Conservation (phyloP, 2,329 filamentous ascomycete genomes). For the Fusarium clavum region DNA sequence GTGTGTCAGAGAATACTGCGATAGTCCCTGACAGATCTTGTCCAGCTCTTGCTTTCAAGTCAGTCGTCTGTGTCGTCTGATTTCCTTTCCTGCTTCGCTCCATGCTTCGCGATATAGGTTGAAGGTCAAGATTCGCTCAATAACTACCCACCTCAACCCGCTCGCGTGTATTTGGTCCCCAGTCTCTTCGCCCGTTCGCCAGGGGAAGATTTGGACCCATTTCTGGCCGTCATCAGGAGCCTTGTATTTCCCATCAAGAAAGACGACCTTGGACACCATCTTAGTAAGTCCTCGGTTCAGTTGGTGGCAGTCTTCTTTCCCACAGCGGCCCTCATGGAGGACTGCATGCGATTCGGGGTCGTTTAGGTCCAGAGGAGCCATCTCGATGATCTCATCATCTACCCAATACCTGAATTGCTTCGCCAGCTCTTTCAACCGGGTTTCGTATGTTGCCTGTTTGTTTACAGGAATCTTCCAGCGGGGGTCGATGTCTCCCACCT, state of each 20-base stretch:
- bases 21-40: background rate
- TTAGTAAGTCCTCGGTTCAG: conserved; percentile 52
- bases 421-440: conserved; percentile 49
- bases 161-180: conserved; percentile 47
- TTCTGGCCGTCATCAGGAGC: conserved; percentile 38
- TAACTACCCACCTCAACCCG: conserved; percentile 54
- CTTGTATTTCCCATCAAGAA: conserved; percentile 52
- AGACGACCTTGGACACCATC: conserved; percentile 54
- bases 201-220: conserved; percentile 52
- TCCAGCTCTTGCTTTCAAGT: conserved; percentile 4
- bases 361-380: conserved; percentile 51
- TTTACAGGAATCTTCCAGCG: conserved; percentile 53
- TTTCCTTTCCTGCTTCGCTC: conserved; percentile 45
- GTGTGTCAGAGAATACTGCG: background rate
- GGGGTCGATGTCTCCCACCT: conserved; percentile 53
- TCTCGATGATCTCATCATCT: conserved; percentile 53
- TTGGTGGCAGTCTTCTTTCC: conserved; percentile 50
- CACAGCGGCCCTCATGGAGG: conserved; percentile 52
- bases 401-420: conserved; percentile 56
- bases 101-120: conserved; percentile 52
- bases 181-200: conserved; percentile 47
- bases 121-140: conserved; percentile 54
- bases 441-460: conserved; percentile 46
- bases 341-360: conserved; percentile 52
- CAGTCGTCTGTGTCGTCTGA: conserved; percentile 27